Evolutionary conservation across 257 asterid genomes (phyloP).

Genomic region (Plantago elongata): DNA sequence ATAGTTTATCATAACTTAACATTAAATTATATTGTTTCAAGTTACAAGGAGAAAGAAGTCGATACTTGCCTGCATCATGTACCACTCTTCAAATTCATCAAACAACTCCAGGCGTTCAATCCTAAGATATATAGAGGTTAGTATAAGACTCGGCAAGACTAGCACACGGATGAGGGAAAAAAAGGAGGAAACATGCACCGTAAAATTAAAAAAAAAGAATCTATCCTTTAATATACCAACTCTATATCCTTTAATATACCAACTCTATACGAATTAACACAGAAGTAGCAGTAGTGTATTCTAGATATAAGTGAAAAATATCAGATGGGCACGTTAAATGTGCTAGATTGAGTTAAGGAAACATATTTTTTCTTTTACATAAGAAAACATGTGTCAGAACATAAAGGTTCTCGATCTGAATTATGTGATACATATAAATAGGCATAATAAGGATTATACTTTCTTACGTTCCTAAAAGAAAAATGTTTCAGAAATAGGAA

Average conservation of each 20-base stretch:
- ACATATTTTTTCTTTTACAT: too few relatives aligned
- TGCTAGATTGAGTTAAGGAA: too few relatives aligned
- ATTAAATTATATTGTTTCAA: not conserved
- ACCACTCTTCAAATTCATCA: slow-evolving; percentile 58
- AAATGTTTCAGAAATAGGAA: not conserved
- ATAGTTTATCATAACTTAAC: not conserved
- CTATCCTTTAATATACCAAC: slow-evolving; percentile 10
- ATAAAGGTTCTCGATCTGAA: too few relatives aligned
- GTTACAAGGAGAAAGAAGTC: not conserved
- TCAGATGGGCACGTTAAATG: too few relatives aligned
- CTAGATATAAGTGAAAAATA: too few relatives aligned
- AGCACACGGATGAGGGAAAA: slow-evolving; percentile 6
- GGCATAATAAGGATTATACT: too few relatives aligned
- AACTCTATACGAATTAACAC: not conserved
- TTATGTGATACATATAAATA: too few relatives aligned
- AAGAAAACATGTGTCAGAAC: too few relatives aligned
- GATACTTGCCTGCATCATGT: slow-evolving; percentile 95
- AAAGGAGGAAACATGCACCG: slow-evolving; percentile 25
- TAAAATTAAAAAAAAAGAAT: slow-evolving; percentile 19
- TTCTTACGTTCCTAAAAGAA: not conserved
- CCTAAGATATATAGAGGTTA: slow-evolving; percentile 37
- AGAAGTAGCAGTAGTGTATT: too few relatives aligned
- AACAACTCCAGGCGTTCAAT: slow-evolving; percentile 86
- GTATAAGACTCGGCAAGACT: slow-evolving; percentile 10
- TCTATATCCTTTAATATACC: slow-evolving; percentile 7